Percentiles rank a stretch among this genome's conserved stretches.
phyloP scores from a whole-genome alignment of 1,284 basidiomycete genomes.

The Stygiomarasmius scandens region DNA sequence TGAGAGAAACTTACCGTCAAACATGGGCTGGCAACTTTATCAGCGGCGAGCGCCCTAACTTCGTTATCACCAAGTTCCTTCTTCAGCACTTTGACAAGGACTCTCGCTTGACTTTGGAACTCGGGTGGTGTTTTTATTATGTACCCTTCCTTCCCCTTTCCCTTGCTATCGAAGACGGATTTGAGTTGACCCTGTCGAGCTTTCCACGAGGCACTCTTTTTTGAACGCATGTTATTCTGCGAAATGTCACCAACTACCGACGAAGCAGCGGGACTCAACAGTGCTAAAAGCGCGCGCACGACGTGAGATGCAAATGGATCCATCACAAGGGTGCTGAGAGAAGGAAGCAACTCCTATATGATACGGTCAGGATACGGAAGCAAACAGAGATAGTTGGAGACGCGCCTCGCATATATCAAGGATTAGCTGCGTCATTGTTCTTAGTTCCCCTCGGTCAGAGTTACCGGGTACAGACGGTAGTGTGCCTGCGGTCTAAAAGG shows the following conservation, averaged over 20 bases:
- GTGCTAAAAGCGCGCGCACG: conserved; percentile 73
- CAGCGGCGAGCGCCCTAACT: conserved; percentile 79
- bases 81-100: conserved; percentile 58
- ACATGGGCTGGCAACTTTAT: conserved; percentile 81
- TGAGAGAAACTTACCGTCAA: conserved; percentile 61
- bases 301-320: conserved; percentile 90
- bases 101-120: conserved; percentile 53
- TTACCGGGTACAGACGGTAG: conserved; percentile 55
- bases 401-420: conserved; percentile 67
- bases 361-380: conserved; percentile 1
- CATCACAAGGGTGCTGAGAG: conserved; percentile 66
- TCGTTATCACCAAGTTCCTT: conserved; percentile 69
- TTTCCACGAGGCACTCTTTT: conserved; percentile 78
- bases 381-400: conserved; percentile 18
- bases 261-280: conserved; percentile 63
- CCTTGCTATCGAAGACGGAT: conserved; percentile 64
- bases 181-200: conserved; percentile 74
- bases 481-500: conserved; percentile 60
- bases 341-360: conserved; percentile 68
- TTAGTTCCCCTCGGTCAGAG: conserved; percentile 65
- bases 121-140: conserved; percentile 45
- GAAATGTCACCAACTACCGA: conserved; percentile 38
- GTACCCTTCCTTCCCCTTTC: conserved; percentile 36
- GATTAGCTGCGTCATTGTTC: conserved; percentile 71
- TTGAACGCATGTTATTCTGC: conserved; percentile 61